Evolutionary conservation across 495 filamentous ascomycete genomes (phyloP).

Genomic region (Bathelium albidoporum): DNA sequence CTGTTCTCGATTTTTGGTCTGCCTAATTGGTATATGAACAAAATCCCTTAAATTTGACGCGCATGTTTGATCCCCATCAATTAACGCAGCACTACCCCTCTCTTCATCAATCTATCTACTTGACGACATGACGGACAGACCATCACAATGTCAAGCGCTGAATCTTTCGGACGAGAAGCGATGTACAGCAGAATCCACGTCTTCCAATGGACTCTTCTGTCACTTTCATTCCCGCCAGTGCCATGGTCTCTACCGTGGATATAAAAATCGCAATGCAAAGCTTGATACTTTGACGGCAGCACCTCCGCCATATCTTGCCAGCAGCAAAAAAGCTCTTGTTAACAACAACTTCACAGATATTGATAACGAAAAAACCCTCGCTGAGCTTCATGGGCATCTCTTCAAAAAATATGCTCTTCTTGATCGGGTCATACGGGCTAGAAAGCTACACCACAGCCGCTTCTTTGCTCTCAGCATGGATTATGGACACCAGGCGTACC

Average conservation of each 20-base stretch:
- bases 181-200: neutral
- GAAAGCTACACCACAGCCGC: slow-evolving; percentile 43
- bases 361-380: slow-evolving; percentile 28
- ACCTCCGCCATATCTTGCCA: slow-evolving; percentile 31
- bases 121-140: neutral
- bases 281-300: slow-evolving; percentile 32
- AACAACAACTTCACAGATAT: slow-evolving; percentile 36
- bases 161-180: neutral
- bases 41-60: no score
- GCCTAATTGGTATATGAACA: no score
- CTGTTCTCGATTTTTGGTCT: no score
- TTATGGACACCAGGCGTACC: slow-evolving; percentile 32
- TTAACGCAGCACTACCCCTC: neutral
- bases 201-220: slow-evolving; percentile 5
- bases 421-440: slow-evolving; percentile 40
- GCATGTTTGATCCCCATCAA: no score
- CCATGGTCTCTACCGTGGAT: slow-evolving; percentile 2
- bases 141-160: neutral
- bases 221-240: slow-evolving; percentile 1
- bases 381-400: slow-evolving; percentile 36
- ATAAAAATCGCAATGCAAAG: slow-evolving; percentile 21
- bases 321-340: slow-evolving; percentile 27
- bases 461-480: slow-evolving; percentile 38
- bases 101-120: neutral
- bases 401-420: slow-evolving; percentile 37